Base-by-base conservation (phyloP, 1,139 yeast genomes). In the Scheffersomyces parashehatae region DNA sequence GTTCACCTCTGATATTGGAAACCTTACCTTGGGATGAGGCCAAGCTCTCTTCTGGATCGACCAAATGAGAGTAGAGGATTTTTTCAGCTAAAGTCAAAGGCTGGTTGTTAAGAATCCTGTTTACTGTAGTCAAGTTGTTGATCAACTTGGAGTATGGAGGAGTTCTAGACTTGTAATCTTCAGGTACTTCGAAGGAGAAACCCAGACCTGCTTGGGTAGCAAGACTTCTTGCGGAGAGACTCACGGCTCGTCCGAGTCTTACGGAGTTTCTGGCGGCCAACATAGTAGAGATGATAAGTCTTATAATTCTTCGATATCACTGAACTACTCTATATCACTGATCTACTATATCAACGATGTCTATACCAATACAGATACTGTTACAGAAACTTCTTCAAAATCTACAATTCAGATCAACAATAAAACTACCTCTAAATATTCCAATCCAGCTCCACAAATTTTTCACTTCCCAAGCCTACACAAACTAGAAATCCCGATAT, bases 21-120 rank as follows among this genome's bases (percentile, higher is more conserved):
- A 81, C 68, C 46, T 73, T 65, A 20, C 82, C 79, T 34, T 65
- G 60, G 42, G 75, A 69, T 8, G 66, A 54, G 2, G 79, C 73
- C 44, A 89, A 73, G 35, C 85, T 76, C 52, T 88, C 97, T 58
- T 87, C 93, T 7, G 97, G 96, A 59, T 88, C 73, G 38, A 82
- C 88, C 58, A 93, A 74, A 68, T 93, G 99, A 2, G 98, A 86
- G 63, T 93, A 93, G 46, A 93, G 75, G 55, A 90, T 88, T 71
- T 93, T 93, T 68, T 93, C 99, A 10, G 98, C 96, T 45, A 88
- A 73, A 0, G 99, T 93, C 57, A 93, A 76, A 3, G 96, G 97
- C 54, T 83, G 78, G 59, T 84, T 70, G 51, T 77, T 77, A 40
- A 90, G 71, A 31, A 88, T 77, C 47, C 68, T 67, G 50, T 85